These are phyloP conservation scores for Leucocoprinus leucothites DNA, from an alignment of 768 basidiomycete species.

Conservation along the genomic window DNA sequence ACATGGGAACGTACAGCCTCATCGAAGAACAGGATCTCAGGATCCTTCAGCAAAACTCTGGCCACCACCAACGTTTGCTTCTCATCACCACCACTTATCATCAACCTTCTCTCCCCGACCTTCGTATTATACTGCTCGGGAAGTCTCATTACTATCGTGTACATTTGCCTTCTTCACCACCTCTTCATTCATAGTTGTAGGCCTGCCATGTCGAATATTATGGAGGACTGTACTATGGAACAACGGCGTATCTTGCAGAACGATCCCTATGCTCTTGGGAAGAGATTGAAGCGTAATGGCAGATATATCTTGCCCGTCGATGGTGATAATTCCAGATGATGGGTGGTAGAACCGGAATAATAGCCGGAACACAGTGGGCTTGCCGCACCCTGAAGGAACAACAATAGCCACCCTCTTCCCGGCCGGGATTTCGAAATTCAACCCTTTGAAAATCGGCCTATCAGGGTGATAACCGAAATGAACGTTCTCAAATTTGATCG, in stretches of 20 bases:
- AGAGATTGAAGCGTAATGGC: conserved; percentile 70
- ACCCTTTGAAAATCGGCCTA: conserved; percentile 84
- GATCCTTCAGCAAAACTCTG: conserved; percentile 88
- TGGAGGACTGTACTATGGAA: conserved; percentile 96
- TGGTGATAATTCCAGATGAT: conserved; percentile 69
- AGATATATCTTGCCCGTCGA: conserved; percentile 86
- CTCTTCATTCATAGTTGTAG: conserved; percentile 87
- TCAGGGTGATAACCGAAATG: conserved; percentile 88
- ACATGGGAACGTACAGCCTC: conserved; percentile 79
- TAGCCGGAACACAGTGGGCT: conserved; percentile 94
- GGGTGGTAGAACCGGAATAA: conserved; percentile 95
- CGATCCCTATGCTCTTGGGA: conserved; percentile 82
- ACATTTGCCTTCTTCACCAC: no score
- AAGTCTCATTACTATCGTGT: conserved; percentile 81
- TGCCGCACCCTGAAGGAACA: conserved; percentile 95
- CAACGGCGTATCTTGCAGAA: no score
- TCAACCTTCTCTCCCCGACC: conserved; percentile 94
- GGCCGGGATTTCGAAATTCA: conserved; percentile 90
- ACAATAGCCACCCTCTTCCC: conserved; percentile 98
- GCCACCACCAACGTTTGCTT: conserved; percentile 97
- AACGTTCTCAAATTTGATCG: conserved; percentile 91
- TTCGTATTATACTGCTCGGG: conserved; percentile 87
- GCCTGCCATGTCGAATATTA: conserved; percentile 89
- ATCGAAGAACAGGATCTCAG: conserved; percentile 95
- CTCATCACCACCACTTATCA: conserved; percentile 99